Evolutionary conservation across 208 protist genomes (phyloP), one percentile per base, ranked within the genome.

Genomic region (Leishmania aethiopica): DNA sequence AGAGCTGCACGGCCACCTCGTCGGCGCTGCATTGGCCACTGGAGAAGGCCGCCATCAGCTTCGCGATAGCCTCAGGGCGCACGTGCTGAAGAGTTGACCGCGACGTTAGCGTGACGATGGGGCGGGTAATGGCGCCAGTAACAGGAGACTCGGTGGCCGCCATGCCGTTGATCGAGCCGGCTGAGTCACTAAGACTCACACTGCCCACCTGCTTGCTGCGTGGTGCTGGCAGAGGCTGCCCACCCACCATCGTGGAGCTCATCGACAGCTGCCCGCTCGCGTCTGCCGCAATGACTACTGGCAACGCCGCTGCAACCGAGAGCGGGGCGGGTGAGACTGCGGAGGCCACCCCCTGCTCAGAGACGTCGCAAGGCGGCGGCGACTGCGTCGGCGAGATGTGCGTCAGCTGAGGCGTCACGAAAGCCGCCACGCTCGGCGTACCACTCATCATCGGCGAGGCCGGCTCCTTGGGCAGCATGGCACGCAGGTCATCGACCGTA

Each of bases 11-110:
- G 72, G 84, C 88, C 4, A 93, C 59, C 17, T 79, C 80, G 51
- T 87, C 82, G 22, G 87, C 42, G 13, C 82, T 84, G 40, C 74
- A 77, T 45, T 70, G 77, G 60, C 37, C 73, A n/a, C 32, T 80
- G 15, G 85, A 77, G n/a, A 92, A 77, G 42, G 77, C 78, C 35
- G 86, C 75, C 93, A 95, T 94, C 47, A 91, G 85, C 73, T 88
- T 87, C n/a, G 91, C 91, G n/a, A 94, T 88, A 47, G 75, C 81
- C 77, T 92, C 88, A 1, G 89, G 73, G 0, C 77, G 80, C 37
- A 89, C 88, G 13, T 72, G 40, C 75, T 82, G 87, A 42, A 81
- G 75, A 49, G 78, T 60, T 32, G 82, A 78, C 28, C 82, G 77
- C 22, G 85, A 85, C 32, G 77, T 74, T n/a, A 79, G 76, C 8